Conservation (phyloP, 2,329 filamentous ascomycete genomes). For the Zopfia rhizophila region DNA sequence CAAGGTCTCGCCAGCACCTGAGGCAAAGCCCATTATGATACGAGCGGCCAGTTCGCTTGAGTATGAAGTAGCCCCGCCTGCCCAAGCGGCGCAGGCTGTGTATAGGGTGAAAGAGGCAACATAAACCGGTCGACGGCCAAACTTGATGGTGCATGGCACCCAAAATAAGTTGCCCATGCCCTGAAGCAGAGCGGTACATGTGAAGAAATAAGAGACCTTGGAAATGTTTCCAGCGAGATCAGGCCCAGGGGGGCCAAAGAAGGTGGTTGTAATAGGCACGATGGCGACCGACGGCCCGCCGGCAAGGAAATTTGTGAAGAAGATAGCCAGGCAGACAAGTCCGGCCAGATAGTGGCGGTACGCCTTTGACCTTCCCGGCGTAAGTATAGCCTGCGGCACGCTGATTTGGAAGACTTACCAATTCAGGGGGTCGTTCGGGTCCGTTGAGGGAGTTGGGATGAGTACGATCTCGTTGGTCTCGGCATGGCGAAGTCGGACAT, state of each 20-base stretch:
- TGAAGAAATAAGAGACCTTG: slow-evolving; percentile 65
- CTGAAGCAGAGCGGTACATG: slow-evolving; percentile 61
- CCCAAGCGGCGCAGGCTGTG: slow-evolving; percentile 29
- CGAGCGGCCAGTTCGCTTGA: too few relatives aligned
- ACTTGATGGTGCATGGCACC: slow-evolving; percentile 53
- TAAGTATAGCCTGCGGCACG: too few relatives aligned
- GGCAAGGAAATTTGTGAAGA: slow-evolving; percentile 67
- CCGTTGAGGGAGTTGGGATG: slow-evolving; percentile 52
- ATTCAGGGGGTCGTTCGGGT: slow-evolving; percentile 55
- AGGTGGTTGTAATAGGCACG: slow-evolving; percentile 57
- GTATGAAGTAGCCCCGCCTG: slow-evolving; percentile 43
- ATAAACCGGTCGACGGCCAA: slow-evolving; percentile 49
- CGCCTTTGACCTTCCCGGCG: slow-evolving; percentile 49
- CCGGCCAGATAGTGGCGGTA: slow-evolving; percentile 63
- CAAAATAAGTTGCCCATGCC: slow-evolving; percentile 54
- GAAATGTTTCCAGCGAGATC: slow-evolving; percentile 51
- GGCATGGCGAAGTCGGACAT: slow-evolving; percentile 4
- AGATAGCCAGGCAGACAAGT: slow-evolving; percentile 64
- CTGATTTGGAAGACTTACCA: too few relatives aligned
- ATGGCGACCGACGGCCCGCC: slow-evolving; percentile 66
- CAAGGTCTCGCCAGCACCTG: too few relatives aligned
- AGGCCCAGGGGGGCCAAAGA: slow-evolving; percentile 55
- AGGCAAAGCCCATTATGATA: too few relatives aligned
- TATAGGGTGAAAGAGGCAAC: slow-evolving; percentile 33
- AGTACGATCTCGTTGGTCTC: slow-evolving; percentile 42